Conservation (phyloP, 2,329 filamentous ascomycete species). For the Emmonsiellopsis sp. region DNA sequence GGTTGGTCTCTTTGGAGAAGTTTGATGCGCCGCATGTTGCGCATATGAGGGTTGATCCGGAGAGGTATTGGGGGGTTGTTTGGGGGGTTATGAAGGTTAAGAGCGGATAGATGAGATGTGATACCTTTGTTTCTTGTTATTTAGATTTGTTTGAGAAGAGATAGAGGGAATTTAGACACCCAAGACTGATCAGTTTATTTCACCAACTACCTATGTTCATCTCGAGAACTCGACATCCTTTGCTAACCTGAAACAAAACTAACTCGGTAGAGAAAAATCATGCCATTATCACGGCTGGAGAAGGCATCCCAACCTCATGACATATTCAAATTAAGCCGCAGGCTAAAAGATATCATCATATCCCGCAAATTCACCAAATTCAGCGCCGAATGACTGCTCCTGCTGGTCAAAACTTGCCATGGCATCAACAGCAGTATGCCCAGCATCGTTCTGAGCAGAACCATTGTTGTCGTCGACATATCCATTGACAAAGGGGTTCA, state of each 20-base stretch:
- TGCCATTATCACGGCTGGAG: no score
- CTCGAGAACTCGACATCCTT: no score
- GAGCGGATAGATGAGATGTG: not conserved
- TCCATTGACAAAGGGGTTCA: not conserved
- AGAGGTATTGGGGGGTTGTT: conserved; percentile 31
- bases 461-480: not conserved
- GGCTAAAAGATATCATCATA: not conserved
- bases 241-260: no score
- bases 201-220: no score
- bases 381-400: not conserved
- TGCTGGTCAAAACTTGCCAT: not conserved
- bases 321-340: not conserved
- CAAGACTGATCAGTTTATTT: not conserved
- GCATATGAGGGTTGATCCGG: conserved; percentile 29
- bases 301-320: no score
- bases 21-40: conserved; percentile 31
- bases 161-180: not conserved
- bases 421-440: not conserved
- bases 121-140: not conserved
- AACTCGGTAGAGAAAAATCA: no score
- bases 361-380: not conserved
- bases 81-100: conserved; percentile 6
- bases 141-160: not conserved
- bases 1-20: conserved; percentile 25
- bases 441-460: no score